Evolutionary conservation across 352 stramenopile species (phyloP).

Genomic region (Phytophthora fragariaefolia): DNA sequence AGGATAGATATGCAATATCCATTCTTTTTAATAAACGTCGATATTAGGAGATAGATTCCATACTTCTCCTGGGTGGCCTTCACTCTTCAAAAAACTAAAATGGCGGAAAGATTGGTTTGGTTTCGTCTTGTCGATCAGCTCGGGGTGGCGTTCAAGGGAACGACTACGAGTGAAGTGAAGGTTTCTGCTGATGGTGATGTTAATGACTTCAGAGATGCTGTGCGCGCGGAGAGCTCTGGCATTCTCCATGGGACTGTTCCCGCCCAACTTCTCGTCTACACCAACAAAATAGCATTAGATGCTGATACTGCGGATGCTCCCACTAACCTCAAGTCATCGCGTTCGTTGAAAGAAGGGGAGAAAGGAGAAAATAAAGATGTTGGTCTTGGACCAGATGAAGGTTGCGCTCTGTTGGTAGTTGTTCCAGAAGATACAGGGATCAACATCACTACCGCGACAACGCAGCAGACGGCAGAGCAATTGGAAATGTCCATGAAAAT

Average conservation of each 20-base stretch:
- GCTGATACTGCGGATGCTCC: not conserved
- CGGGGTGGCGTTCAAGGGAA: not conserved
- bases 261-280: not conserved
- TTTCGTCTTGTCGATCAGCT: not conserved
- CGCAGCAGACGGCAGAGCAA: not conserved
- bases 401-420: not conserved
- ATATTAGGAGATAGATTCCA: no score
- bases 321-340: not conserved
- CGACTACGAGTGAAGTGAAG: not conserved
- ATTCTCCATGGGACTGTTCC: not conserved
- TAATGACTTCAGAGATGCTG: not conserved
- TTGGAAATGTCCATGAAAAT: not conserved
- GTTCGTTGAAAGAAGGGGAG: not conserved
- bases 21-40: no score
- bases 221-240: not conserved
- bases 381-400: slow-evolving; percentile 3
- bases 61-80: no score
- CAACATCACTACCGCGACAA: not conserved
- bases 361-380: not conserved
- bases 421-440: not conserved
- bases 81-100: no score
- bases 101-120: not conserved
- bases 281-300: not conserved
- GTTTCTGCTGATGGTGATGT: not conserved
- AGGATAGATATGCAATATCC: no score